A percentile compares a stretch with the other conserved stretches of the same genome.
Evolutionary conservation across 257 asterid genomes (phyloP).

Genomic region (Fraxinus quadrangulata): DNA sequence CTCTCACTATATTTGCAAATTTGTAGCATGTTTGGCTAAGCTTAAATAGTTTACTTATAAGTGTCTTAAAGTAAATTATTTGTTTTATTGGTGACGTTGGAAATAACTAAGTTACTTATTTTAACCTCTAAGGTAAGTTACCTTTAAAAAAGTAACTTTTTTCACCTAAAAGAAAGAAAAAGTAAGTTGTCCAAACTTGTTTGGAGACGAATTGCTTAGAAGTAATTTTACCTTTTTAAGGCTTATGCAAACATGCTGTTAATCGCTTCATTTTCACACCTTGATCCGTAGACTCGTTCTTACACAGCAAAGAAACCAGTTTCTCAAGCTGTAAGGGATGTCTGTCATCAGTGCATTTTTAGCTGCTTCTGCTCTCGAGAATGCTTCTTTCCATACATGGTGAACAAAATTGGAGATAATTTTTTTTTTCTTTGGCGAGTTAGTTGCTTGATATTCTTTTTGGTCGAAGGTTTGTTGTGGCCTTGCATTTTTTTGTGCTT

Average conservation of each 20-base stretch:
- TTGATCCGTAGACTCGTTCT: slow-evolving; percentile 18
- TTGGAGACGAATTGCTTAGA: not conserved
- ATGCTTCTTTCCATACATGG: slow-evolving; percentile 34
- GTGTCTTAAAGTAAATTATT: not conserved
- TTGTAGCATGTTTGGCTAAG: not conserved
- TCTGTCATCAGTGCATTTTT: slow-evolving; percentile 56
- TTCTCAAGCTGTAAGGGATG: slow-evolving; percentile 45
- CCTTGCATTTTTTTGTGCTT: slow-evolving; percentile 41
- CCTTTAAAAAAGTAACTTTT: too few species aligned
- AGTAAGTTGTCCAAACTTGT: not conserved
- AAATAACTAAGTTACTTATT: not conserved
- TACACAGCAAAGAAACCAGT: slow-evolving; percentile 31
- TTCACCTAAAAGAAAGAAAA: too few species aligned
- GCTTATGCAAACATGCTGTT: not conserved
- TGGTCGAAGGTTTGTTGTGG: slow-evolving; percentile 57
- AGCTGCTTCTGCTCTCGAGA: slow-evolving; percentile 63
- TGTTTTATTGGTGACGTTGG: not conserved
- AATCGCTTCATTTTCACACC: slow-evolving; percentile 13
- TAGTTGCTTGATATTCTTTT: slow-evolving; percentile 56
- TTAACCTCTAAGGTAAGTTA: not conserved
- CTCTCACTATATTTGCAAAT: slow-evolving; percentile 9
- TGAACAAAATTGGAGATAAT: slow-evolving; percentile 30
- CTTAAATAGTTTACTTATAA: not conserved
- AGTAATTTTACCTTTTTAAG: not conserved
- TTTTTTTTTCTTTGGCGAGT: slow-evolving; percentile 28